Conservation (phyloP, 352 stramenopile species). For the Pythium biforme region DNA sequence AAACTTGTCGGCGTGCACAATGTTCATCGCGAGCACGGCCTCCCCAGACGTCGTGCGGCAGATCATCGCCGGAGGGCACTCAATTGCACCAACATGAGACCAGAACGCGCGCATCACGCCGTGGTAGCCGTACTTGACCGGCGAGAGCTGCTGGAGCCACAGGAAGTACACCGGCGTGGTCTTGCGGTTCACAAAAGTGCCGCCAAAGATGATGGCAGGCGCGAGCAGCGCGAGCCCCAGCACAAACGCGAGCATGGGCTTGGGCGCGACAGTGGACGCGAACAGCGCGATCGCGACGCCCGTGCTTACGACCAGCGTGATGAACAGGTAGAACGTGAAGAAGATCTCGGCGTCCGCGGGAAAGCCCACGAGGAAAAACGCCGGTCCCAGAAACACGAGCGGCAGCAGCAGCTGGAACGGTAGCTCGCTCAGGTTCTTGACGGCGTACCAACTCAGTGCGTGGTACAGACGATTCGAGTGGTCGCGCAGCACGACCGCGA, state of each 20-base stretch:
- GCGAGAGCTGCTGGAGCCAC: conserved; percentile 36
- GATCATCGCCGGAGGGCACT: not conserved
- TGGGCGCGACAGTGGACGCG: not conserved
- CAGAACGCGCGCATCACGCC: conserved; percentile 24
- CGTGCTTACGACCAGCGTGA: conserved; percentile 9
- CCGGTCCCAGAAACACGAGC: conserved; percentile 25
- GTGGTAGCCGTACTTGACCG: conserved; percentile 34
- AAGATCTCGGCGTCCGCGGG: conserved; percentile 21
- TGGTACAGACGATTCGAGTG: conserved; percentile 26
- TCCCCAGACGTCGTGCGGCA: not conserved
- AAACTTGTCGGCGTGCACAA: conserved; percentile 11
- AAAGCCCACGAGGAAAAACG: conserved; percentile 38
- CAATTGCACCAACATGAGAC: conserved; percentile 1
- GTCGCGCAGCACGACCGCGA: conserved; percentile 25
- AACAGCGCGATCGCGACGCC: not conserved
- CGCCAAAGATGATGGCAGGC: conserved; percentile 30
- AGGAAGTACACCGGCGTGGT: conserved; percentile 29
- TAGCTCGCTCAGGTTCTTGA: conserved; percentile 31
- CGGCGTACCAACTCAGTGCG: conserved; percentile 30
- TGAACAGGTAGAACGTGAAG: conserved; percentile 30
- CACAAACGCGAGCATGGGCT: not conserved
- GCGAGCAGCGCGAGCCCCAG: conserved; percentile 16
- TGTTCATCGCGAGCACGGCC: not conserved
- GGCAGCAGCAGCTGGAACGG: conserved; percentile 29
- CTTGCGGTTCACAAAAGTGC: conserved; percentile 30